A percentile compares a stretch with the other conserved stretches of the same genome.
phyloP scores from a whole-genome alignment of 495 filamentous ascomycete genomes.

The Aspergillus steynii region DNA sequence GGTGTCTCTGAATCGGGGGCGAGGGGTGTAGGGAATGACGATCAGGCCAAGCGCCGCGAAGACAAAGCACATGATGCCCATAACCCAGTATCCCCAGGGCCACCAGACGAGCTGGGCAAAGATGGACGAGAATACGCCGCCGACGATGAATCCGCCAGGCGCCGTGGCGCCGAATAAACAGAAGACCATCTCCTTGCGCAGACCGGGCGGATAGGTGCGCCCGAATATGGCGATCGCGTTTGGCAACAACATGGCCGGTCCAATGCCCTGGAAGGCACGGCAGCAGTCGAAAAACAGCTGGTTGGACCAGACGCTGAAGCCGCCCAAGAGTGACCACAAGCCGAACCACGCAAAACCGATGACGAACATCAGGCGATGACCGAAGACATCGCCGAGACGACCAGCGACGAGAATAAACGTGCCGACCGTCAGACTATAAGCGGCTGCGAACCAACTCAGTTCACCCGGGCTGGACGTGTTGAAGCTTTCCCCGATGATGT shows the following conservation, averaged over 20 bases:
- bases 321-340: slow-evolving; percentile 60
- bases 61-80: slow-evolving; percentile 48
- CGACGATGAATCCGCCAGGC: slow-evolving; percentile 54
- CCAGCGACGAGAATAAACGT: slow-evolving; percentile 66
- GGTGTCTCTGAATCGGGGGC: slow-evolving; percentile 12
- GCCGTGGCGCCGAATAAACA: slow-evolving; percentile 60
- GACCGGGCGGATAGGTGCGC: slow-evolving; percentile 42
- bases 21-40: slow-evolving; percentile 48
- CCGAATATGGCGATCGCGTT: slow-evolving; percentile 52
- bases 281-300: slow-evolving; percentile 46
- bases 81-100: slow-evolving; percentile 65
- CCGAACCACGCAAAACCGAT: slow-evolving; percentile 63
- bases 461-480: slow-evolving; percentile 36
- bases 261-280: slow-evolving; percentile 53
- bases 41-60: slow-evolving; percentile 42
- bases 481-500: slow-evolving; percentile 48
- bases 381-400: slow-evolving; percentile 64
- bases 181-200: slow-evolving; percentile 61
- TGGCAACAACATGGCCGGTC: slow-evolving; percentile 51
- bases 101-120: slow-evolving; percentile 56
- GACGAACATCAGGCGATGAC: slow-evolving; percentile 62
- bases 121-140: slow-evolving; percentile 49
- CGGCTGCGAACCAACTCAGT: slow-evolving; percentile 50
- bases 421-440: slow-evolving; percentile 58
- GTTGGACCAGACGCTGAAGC: slow-evolving; percentile 42